phyloP scores from a whole-genome alignment of 2,329 filamentous ascomycete genomes.

The Fusarium sarcochroum region DNA sequence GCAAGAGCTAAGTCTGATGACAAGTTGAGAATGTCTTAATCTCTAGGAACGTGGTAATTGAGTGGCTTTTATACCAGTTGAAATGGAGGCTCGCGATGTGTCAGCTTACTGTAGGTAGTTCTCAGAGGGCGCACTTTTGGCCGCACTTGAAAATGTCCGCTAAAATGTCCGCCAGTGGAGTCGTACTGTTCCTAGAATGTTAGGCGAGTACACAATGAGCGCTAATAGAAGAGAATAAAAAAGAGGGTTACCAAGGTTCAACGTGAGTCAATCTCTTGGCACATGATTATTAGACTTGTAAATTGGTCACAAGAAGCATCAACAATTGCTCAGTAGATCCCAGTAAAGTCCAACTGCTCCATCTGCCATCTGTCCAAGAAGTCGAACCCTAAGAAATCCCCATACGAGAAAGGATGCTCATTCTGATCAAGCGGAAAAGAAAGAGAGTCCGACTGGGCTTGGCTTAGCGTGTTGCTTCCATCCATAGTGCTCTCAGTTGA shows the following conservation, averaged over 20 bases:
- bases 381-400: constrained; percentile 4
- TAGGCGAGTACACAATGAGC: too few species aligned
- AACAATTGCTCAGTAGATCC: not conserved
- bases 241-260: not conserved
- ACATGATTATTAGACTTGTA: too few species aligned
- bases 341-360: constrained; percentile 26
- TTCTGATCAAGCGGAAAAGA: not conserved
- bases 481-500: accelerated
- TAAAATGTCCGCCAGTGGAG: not conserved
- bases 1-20: not conserved
- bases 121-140: constrained; percentile 3
- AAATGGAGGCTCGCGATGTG: not conserved
- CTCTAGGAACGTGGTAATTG: not conserved
- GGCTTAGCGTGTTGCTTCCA: not conserved
- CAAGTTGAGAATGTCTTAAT: too few species aligned
- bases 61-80: not conserved
- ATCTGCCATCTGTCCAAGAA: constrained; percentile 29
- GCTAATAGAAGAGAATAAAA: not conserved
- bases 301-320: not conserved
- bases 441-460: accelerated
- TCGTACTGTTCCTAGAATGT: not conserved
- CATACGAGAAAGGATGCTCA: not conserved
- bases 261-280: not conserved
- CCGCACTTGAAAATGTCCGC: constrained; percentile 2
- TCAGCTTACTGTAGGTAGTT: not conserved